These are phyloP conservation scores for Aphanomyces euteiches DNA, from an alignment of 352 stramenopile species.

Conservation along the genomic window DNA sequence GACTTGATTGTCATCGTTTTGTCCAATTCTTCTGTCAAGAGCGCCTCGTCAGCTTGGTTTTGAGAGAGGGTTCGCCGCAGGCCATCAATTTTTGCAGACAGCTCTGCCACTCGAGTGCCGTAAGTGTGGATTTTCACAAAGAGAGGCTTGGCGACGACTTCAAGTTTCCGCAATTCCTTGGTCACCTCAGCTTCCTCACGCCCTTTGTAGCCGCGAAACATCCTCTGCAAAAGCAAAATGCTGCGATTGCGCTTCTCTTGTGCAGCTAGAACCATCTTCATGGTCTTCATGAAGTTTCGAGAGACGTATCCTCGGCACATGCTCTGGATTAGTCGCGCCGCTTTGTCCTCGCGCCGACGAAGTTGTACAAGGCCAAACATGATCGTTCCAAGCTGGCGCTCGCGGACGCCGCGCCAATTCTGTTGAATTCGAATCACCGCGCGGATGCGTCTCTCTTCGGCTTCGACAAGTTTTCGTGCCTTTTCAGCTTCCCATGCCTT, in stretches of 20 bases:
- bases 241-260: slow-evolving; percentile 44
- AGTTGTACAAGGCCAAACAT: slow-evolving; percentile 67
- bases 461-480: slow-evolving; percentile 42
- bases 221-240: slow-evolving; percentile 63
- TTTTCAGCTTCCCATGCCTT: slow-evolving; percentile 43
- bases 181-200: slow-evolving; percentile 63
- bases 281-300: slow-evolving; percentile 56
- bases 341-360: slow-evolving; percentile 50
- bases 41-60: slow-evolving; percentile 53
- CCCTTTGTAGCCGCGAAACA: slow-evolving; percentile 77
- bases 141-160: slow-evolving; percentile 66
- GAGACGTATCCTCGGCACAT: slow-evolving; percentile 61
- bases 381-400: slow-evolving; percentile 71
- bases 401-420: slow-evolving; percentile 65
- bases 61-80: slow-evolving; percentile 39
- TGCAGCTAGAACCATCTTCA: slow-evolving; percentile 47
- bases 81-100: slow-evolving; percentile 48
- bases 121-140: slow-evolving; percentile 55
- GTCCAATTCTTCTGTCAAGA: slow-evolving; percentile 63
- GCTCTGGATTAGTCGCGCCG: slow-evolving; percentile 54
- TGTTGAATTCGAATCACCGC: slow-evolving; percentile 70
- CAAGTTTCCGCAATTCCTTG: slow-evolving; percentile 65
- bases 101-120: slow-evolving; percentile 41
- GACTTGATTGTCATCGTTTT: slow-evolving; percentile 83
- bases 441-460: slow-evolving; percentile 42